phyloP scores from a whole-genome alignment of 257 asterid genomes.

The Capsicum chinense region DNA sequence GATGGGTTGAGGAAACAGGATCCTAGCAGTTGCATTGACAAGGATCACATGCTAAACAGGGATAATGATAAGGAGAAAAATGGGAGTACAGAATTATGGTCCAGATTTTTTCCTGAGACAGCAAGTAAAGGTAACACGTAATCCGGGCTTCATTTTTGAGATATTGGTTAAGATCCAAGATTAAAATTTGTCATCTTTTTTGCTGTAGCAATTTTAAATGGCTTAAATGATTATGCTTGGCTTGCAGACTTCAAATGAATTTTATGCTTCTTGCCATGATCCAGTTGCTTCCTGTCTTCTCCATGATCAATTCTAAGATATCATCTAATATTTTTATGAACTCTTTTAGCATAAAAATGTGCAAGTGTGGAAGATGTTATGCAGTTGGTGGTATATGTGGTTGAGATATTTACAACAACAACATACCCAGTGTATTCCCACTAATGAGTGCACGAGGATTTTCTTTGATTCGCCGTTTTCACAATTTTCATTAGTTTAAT shows the following conservation, averaged over 20 bases:
- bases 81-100: constrained; percentile 10
- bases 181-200: not conserved
- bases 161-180: not conserved
- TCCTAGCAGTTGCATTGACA: constrained; percentile 23
- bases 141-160: not conserved
- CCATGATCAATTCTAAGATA: not conserved
- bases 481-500: too few species aligned
- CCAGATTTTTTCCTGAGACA: constrained; percentile 20
- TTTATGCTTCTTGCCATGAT: not conserved
- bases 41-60: constrained; percentile 36
- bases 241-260: not conserved
- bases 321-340: not conserved
- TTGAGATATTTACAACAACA: not conserved
- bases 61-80: constrained; percentile 50
- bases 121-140: not conserved
- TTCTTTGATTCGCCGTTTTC: too few species aligned
- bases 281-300: not conserved
- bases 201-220: not conserved
- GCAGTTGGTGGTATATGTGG: not conserved
- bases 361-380: not conserved
- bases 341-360: not conserved
- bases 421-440: too few species aligned
- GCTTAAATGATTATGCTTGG: not conserved
- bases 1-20: constrained; percentile 48
- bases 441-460: too few species aligned